Conservation (phyloP, 208 protist species). For the Phytomonas sp. region DNA sequence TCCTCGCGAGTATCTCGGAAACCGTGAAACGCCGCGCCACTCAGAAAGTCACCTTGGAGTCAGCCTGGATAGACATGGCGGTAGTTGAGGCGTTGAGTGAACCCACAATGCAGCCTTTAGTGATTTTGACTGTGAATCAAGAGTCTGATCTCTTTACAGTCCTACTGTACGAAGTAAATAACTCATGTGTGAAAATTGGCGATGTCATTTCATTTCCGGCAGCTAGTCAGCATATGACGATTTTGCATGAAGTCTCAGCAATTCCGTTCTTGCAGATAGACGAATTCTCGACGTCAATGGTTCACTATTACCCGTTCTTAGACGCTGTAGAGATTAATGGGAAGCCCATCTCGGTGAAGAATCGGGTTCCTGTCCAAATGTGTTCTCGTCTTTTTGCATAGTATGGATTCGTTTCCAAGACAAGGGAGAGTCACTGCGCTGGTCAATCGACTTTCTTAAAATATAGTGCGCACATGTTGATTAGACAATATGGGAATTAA, state of each 20-base stretch:
- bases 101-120: slow-evolving; percentile 52
- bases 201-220: slow-evolving; percentile 38
- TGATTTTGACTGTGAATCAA: slow-evolving; percentile 34
- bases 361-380: slow-evolving; percentile 45
- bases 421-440: neutral
- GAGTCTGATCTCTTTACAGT: slow-evolving; percentile 33
- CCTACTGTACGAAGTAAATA: slow-evolving; percentile 51
- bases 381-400: slow-evolving; percentile 73
- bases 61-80: slow-evolving; percentile 16
- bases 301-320: slow-evolving; percentile 37
- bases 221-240: slow-evolving; percentile 18
- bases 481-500: neutral
- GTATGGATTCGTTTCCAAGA: neutral
- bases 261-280: slow-evolving; percentile 30
- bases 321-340: slow-evolving; percentile 53
- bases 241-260: slow-evolving; percentile 37
- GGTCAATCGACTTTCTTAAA: neutral
- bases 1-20: slow-evolving; percentile 22
- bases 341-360: slow-evolving; percentile 28
- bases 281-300: slow-evolving; percentile 22
- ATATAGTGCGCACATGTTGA: neutral
- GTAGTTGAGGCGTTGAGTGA: slow-evolving; percentile 68
- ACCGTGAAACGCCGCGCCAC: slow-evolving; percentile 6
- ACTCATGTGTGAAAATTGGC: slow-evolving; percentile 45
- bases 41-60: neutral